Evolutionary conservation across 2,329 filamentous ascomycete species (phyloP).

Genomic region (Chaetomium sp.): DNA sequence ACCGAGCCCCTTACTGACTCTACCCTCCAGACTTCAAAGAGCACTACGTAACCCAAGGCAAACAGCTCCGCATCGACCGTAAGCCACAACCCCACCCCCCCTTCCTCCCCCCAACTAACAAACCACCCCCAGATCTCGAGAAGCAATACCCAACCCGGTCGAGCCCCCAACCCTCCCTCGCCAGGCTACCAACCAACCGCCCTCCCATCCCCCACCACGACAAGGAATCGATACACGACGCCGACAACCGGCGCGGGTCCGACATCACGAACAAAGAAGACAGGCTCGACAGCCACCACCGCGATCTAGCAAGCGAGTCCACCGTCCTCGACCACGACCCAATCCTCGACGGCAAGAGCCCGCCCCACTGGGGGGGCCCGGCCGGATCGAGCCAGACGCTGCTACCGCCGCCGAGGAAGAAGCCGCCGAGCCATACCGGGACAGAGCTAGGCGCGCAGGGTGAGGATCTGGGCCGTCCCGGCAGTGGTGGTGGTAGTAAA

Average conservation of each 20-base stretch:
- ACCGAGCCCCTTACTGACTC: not conserved
- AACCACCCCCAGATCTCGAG: not conserved
- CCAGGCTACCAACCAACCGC: not conserved
- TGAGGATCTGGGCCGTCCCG: not conserved
- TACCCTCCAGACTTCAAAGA: conserved; percentile 31
- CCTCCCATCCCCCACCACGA: not conserved
- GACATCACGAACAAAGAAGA: not conserved
- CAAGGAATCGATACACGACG: not conserved
- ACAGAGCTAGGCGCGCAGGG: not conserved
- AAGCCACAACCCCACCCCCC: not conserved
- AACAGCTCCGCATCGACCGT: conserved; percentile 5
- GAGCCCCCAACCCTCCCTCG: not conserved
- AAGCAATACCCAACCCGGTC: not conserved
- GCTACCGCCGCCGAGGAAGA: not conserved
- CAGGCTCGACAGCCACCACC: no score
- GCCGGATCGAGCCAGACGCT: not conserved
- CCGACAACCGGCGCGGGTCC: no score
- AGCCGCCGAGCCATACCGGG: not conserved
- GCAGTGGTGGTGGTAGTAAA: not conserved
- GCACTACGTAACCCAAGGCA: conserved; percentile 32
- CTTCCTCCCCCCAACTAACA: not conserved
- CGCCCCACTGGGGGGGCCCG: no score
- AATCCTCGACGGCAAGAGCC: no score
- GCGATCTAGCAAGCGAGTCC: not conserved
- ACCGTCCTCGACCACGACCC: not conserved